Conservation (phyloP, 495 filamentous ascomycete genomes). For the Podospora pseudopauciseta region DNA sequence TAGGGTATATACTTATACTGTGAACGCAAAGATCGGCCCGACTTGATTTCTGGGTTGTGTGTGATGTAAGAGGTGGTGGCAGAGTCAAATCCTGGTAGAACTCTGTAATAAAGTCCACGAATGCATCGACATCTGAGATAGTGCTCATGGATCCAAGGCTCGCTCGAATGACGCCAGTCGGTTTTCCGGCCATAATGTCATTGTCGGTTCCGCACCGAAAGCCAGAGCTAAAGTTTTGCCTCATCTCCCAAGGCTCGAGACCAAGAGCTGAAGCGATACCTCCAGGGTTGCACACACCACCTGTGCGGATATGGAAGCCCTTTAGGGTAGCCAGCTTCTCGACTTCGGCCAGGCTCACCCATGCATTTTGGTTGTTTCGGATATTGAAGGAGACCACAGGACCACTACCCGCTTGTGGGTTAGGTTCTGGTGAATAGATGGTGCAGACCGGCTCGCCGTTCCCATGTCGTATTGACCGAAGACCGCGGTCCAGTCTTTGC, state of each 20-base stretch:
- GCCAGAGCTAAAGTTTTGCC: constrained; percentile 73
- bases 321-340: constrained; percentile 78
- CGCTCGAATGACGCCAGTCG: constrained; percentile 78
- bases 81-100: constrained; percentile 62
- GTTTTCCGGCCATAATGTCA: constrained; percentile 76
- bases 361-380: constrained; percentile 59
- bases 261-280: constrained; percentile 67
- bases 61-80: not conserved
- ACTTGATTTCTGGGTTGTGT: constrained; percentile 5
- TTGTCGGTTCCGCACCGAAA: constrained; percentile 75
- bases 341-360: constrained; percentile 77
- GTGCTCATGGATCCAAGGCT: constrained; percentile 90
- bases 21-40: constrained; percentile 46
- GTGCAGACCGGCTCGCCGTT: constrained; percentile 65
- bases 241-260: constrained; percentile 74
- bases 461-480: constrained; percentile 58
- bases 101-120: constrained; percentile 69
- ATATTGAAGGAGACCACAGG: constrained; percentile 85
- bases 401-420: constrained; percentile 41
- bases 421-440: constrained; percentile 53
- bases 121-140: constrained; percentile 64
- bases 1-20: constrained; percentile 70
- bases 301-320: constrained; percentile 76
- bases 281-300: constrained; percentile 88
- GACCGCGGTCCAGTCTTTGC: constrained; percentile 52